A percentile compares a stretch with the other conserved stretches of the same genome.
Evolutionary conservation across 768 basidiomycete species (phyloP).

Genomic region (Phylloporus sp.): DNA sequence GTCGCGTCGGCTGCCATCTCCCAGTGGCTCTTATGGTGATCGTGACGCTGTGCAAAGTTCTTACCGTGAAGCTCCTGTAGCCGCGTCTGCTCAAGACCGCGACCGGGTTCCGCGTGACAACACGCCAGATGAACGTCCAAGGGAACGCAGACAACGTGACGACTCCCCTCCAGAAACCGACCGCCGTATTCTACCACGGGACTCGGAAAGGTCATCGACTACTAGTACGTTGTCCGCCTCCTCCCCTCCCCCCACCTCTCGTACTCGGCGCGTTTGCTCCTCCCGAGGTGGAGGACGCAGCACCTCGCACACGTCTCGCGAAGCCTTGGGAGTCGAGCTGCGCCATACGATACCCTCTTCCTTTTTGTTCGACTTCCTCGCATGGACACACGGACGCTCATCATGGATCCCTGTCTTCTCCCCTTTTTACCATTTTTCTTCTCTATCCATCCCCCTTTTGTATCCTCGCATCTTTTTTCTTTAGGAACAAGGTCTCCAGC

Average conservation of each 20-base stretch:
- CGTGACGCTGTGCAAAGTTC: constrained; percentile 15
- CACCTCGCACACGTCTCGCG: constrained; percentile 35
- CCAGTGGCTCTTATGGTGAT: constrained; percentile 20
- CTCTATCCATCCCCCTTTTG: constrained; percentile 27
- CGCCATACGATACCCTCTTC: constrained; percentile 27
- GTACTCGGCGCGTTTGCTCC: constrained; percentile 35
- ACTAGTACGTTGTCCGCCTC: constrained; percentile 46
- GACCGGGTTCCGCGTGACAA: constrained; percentile 16
- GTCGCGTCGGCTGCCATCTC: constrained; percentile 22
- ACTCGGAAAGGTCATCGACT: constrained; percentile 34
- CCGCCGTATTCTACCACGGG: constrained; percentile 24
- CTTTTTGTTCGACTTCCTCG: constrained; percentile 37
- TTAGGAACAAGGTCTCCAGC: constrained; percentile 39
- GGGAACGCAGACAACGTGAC: constrained; percentile 26
- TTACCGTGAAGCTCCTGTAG: constrained; percentile 18
- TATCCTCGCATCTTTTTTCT: constrained; percentile 33
- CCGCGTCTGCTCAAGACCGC: constrained; percentile 24
- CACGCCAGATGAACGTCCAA: constrained; percentile 14
- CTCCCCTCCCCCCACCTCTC: constrained; percentile 33
- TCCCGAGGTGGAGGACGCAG: constrained; percentile 35
- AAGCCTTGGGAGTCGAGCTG: constrained; percentile 44
- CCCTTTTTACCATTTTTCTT: constrained; percentile 28
- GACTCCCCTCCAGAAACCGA: constrained; percentile 16
- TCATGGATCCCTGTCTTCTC: constrained; percentile 35
- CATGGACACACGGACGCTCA: constrained; percentile 39